Evolutionary conservation across 768 basidiomycete genomes (phyloP).

Genomic region (Hericium coralloides): DNA sequence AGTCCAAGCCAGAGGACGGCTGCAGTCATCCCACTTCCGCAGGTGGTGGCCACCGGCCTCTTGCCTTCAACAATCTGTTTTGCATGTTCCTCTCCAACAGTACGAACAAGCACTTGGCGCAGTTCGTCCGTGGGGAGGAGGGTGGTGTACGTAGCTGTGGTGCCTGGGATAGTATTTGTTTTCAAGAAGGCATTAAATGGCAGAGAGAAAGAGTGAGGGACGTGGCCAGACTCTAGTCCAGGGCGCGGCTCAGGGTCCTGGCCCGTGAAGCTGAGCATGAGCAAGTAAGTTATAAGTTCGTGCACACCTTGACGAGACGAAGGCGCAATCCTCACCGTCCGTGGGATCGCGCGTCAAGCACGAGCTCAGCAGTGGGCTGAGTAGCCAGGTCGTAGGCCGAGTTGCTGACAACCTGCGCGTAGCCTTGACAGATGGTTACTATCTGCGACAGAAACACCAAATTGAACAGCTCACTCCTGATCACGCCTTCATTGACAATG

Average conservation of each 20-base stretch:
- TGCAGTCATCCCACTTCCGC: slow-evolving; percentile 99
- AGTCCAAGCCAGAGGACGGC: slow-evolving; percentile 91
- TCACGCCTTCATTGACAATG: slow-evolving; percentile 32
- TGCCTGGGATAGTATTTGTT: slow-evolving; percentile 23
- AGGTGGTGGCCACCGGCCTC: slow-evolving; percentile 60
- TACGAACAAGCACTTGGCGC: slow-evolving; percentile 46
- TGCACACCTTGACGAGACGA: not conserved
- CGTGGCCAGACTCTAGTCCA: slow-evolving; percentile 84
- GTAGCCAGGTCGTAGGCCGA: slow-evolving; percentile 36
- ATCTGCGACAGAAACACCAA: not conserved
- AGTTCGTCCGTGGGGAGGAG: slow-evolving; percentile 52
- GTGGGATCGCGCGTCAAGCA: slow-evolving; percentile 82
- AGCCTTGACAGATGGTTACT: slow-evolving; percentile 37
- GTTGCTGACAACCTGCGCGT: slow-evolving; percentile 75
- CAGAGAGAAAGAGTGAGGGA: slow-evolving; percentile 77
- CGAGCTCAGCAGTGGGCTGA: slow-evolving; percentile 46
- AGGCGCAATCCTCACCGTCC: slow-evolving; percentile 47
- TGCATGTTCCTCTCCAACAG: slow-evolving; percentile 49
- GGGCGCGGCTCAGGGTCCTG: slow-evolving; percentile 83
- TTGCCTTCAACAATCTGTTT: slow-evolving; percentile 53
- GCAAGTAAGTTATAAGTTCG: slow-evolving; percentile 1
- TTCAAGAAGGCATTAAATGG: slow-evolving; percentile 74
- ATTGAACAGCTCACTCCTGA: slow-evolving; percentile 3
- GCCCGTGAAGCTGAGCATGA: slow-evolving; percentile 57
- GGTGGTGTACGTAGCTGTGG: slow-evolving; percentile 29